Conservation (phyloP, 371 early-diverging fungal species). For the Actinomucor elegans region DNA sequence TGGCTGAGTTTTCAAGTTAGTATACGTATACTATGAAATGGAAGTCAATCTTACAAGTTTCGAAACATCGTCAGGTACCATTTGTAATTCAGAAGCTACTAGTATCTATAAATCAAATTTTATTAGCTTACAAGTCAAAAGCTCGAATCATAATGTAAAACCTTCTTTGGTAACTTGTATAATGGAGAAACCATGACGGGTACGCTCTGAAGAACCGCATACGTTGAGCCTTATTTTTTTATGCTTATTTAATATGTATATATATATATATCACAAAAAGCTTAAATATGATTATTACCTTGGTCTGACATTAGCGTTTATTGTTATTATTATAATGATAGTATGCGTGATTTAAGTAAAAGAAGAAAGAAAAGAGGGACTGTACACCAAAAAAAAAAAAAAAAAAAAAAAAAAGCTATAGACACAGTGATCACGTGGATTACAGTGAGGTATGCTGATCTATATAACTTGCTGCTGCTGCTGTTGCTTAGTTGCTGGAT, state of each 20-base stretch:
- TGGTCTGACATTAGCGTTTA: constrained; percentile 23
- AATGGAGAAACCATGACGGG: constrained; percentile 56
- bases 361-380: not conserved
- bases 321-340: not conserved
- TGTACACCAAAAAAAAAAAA: not conserved
- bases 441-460: not conserved
- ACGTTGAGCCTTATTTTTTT: constrained; percentile 38
- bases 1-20: too few relatives aligned
- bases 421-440: not conserved
- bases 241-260: not conserved
- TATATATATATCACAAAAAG: not conserved
- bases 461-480: constrained; percentile 3
- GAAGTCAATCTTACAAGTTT: constrained; percentile 29
- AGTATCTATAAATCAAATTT: constrained; percentile 24
- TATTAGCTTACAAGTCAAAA: too few relatives aligned
- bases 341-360: not conserved
- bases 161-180: constrained; percentile 50
- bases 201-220: constrained; percentile 49
- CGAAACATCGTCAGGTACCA: constrained; percentile 36
- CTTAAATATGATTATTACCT: not conserved
- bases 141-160: too few relatives aligned
- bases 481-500: not conserved
- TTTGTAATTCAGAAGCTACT: constrained; percentile 32
- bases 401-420: not conserved
- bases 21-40: too few relatives aligned